Conservation (phyloP, 1,284 basidiomycete genomes). For the Gomphus bonarii region DNA sequence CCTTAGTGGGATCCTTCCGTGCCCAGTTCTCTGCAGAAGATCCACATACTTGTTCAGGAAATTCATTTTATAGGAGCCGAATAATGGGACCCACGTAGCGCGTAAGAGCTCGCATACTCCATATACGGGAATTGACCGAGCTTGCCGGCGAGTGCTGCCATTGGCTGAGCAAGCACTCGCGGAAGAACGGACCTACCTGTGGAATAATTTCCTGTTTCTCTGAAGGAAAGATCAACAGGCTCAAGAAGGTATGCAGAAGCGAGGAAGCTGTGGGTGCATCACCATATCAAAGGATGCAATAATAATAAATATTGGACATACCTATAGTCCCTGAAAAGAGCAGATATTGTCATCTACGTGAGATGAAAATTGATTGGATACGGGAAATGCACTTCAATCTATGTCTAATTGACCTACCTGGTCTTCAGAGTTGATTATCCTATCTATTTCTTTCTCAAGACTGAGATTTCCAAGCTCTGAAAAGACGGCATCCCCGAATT, state of each 20-base stretch:
- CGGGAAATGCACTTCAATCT: neutral
- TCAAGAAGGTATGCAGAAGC: constrained; percentile 22
- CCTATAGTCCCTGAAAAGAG: constrained; percentile 19
- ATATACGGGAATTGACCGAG: constrained; percentile 18
- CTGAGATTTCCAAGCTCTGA: neutral
- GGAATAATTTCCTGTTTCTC: constrained; percentile 14
- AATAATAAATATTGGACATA: neutral
- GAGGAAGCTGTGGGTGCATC: constrained; percentile 15
- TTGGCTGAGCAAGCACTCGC: constrained; percentile 5
- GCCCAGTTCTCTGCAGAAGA: constrained; percentile 16
- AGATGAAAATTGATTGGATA: neutral
- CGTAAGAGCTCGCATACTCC: constrained; percentile 22
- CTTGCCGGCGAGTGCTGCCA: constrained; percentile 8
- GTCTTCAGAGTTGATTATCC: neutral
- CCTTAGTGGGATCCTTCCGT: constrained; percentile 16
- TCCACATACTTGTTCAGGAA: neutral
- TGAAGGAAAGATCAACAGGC: constrained; percentile 18
- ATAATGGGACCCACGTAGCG: constrained; percentile 13
- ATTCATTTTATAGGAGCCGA: neutral
- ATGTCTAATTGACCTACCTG: neutral
- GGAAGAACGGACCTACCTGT: constrained; percentile 6
- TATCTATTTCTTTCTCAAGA: neutral
- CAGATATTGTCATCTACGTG: constrained; percentile 11
- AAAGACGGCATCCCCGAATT: constrained; percentile 4
- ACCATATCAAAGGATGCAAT: neutral